Evolutionary conservation across 2,329 filamentous ascomycete species (phyloP).

Genomic region (Stachybotrys chlorohalonatus): DNA sequence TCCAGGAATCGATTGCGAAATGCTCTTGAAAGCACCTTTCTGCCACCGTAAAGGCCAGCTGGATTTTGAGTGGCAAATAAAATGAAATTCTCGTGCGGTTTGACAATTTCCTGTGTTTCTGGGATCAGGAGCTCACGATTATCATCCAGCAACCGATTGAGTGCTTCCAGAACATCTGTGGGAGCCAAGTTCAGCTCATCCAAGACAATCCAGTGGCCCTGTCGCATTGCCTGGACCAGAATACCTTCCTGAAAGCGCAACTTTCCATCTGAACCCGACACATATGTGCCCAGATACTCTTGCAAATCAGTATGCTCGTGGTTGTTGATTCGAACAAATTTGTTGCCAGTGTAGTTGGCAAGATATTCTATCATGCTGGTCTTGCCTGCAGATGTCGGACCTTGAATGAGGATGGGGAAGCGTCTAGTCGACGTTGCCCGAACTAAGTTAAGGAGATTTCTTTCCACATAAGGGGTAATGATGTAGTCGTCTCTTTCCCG

Average conservation of each 20-base stretch:
- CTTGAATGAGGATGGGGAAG: constrained; percentile 92
- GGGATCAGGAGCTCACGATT: constrained; percentile 93
- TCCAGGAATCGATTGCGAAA: constrained; percentile 97
- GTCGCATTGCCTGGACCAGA: constrained; percentile 81
- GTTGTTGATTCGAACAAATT: constrained; percentile 98
- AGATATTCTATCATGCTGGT: constrained; percentile 99
- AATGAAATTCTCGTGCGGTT: constrained; percentile 91
- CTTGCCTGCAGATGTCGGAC: constrained; percentile 93
- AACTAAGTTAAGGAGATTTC: constrained; percentile 89
- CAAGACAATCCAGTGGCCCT: constrained; percentile 96
- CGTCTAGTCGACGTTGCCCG: constrained; percentile 84
- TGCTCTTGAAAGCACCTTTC: constrained; percentile 85
- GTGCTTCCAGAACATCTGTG: constrained; percentile 89
- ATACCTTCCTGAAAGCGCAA: constrained; percentile 89
- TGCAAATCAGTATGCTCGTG: constrained; percentile 98
- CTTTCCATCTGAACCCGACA: constrained; percentile 77
- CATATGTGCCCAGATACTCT: constrained; percentile 92
- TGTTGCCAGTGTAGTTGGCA: constrained; percentile 92
- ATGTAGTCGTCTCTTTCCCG: constrained; percentile 85
- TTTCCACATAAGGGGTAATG: constrained; percentile 88
- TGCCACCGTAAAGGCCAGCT: constrained; percentile 85
- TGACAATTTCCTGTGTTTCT: constrained; percentile 89
- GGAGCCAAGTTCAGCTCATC: constrained; percentile 96
- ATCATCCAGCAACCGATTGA: constrained; percentile 92
- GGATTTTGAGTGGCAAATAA: constrained; percentile 98